Evolutionary conservation across 1,284 basidiomycete genomes (phyloP).

Genomic region (Abortiporus biennis): DNA sequence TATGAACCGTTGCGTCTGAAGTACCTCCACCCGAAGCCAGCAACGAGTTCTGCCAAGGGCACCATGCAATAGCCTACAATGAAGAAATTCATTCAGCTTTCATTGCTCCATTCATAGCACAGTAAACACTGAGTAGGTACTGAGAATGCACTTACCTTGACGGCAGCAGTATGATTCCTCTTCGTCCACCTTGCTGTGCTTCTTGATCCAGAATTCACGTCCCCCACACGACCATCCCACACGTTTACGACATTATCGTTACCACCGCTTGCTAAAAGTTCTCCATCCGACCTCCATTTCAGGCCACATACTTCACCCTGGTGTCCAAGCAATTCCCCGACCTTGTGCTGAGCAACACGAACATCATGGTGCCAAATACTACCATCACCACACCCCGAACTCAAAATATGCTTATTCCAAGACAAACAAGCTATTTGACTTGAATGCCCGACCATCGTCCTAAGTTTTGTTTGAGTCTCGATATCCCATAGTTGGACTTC

Average conservation of each 20-base stretch:
- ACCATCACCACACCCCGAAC: constrained; percentile 87
- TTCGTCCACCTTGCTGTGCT: constrained; percentile 86
- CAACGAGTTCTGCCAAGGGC: constrained; percentile 91
- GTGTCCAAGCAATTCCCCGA: constrained; percentile 85
- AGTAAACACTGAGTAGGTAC: not conserved
- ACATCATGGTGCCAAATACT: constrained; percentile 96
- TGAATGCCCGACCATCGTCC: constrained; percentile 84
- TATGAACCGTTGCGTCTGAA: constrained; percentile 89
- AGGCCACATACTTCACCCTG: constrained; percentile 86
- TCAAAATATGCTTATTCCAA: constrained; percentile 84
- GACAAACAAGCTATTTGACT: constrained; percentile 77
- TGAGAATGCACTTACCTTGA: constrained; percentile 77
- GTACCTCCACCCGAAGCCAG: constrained; percentile 95
- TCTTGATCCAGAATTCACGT: constrained; percentile 52
- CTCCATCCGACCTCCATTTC: constrained; percentile 79
- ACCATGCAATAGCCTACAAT: constrained; percentile 87
- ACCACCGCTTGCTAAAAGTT: constrained; percentile 88
- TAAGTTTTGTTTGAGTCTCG: constrained; percentile 72
- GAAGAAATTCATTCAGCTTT: constrained; percentile 1
- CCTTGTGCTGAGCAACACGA: constrained; percentile 80
- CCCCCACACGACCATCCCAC: constrained; percentile 83
- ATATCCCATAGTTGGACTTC: constrained; percentile 97
- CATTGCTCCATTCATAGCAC: not conserved
- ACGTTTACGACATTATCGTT: constrained; percentile 97
- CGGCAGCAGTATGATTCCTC: constrained; percentile 89